These are phyloP conservation scores for Parascedosporium putredinis DNA, from an alignment of 2,329 filamentous ascomycete species.

Conservation along the genomic window DNA sequence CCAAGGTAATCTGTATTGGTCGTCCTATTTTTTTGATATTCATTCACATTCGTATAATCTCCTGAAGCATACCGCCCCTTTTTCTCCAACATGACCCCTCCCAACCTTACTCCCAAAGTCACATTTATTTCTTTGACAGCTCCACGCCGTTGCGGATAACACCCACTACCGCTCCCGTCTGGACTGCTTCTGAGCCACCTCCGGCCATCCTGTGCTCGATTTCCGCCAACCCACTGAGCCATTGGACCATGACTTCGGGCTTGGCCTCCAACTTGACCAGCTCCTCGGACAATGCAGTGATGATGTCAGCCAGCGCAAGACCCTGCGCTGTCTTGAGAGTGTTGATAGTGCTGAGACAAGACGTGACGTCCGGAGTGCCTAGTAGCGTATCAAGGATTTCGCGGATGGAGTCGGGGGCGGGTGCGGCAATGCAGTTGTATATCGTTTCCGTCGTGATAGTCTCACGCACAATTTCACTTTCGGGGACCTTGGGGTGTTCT, in stretches of 20 bases:
- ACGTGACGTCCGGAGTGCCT: conserved; percentile 76
- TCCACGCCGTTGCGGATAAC: conserved; percentile 82
- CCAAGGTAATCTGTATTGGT: too few relatives aligned
- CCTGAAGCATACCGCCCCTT: neutral
- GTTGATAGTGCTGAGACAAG: conserved; percentile 80
- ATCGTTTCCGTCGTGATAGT: conserved; percentile 82
- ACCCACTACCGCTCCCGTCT: conserved; percentile 87
- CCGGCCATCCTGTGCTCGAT: conserved; percentile 86
- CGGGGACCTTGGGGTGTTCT: conserved; percentile 45
- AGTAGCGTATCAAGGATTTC: conserved; percentile 78
- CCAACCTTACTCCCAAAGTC: neutral
- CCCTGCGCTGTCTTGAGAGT: conserved; percentile 77
- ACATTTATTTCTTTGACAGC: conserved; percentile 27
- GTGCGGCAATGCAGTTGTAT: conserved; percentile 94
- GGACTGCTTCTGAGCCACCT: conserved; percentile 75
- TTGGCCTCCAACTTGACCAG: conserved; percentile 73
- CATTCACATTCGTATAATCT: neutral
- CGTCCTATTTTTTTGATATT: too few relatives aligned
- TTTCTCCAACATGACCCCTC: neutral
- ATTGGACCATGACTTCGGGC: conserved; percentile 76
- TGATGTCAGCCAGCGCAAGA: conserved; percentile 84
- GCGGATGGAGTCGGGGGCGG: conserved; percentile 78
- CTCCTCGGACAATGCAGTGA: conserved; percentile 77
- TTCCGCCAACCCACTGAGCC: conserved; percentile 84
- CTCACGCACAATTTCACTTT: conserved; percentile 63